Conservation (phyloP, 169 alveolate genomes). For the Plasmodium cynomolgi region DNA sequence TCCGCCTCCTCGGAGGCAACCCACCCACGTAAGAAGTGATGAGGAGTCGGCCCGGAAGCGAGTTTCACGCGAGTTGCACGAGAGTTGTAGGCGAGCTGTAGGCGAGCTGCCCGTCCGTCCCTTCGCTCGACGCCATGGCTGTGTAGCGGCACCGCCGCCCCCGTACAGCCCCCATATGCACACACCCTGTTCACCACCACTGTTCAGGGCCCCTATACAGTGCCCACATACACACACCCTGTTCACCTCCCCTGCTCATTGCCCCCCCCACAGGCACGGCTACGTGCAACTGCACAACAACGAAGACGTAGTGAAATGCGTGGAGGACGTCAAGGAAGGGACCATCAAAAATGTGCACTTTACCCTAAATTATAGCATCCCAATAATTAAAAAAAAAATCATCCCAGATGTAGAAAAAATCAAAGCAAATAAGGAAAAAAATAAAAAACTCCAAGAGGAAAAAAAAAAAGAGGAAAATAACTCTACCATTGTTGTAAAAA, state of each 20-base stretch:
- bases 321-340: constrained; percentile 63
- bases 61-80: neutral
- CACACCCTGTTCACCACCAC: neutral
- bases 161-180: too few species aligned
- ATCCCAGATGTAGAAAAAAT: constrained; percentile 80
- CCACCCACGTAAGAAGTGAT: neutral
- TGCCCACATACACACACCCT: neutral
- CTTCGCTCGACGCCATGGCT: too few species aligned
- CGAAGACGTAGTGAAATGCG: constrained; percentile 76
- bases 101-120: neutral
- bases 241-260: neutral
- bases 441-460: constrained; percentile 38
- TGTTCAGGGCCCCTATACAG: neutral
- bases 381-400: constrained; percentile 76
- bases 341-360: constrained; percentile 20
- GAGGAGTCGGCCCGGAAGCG: neutral
- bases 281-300: constrained; percentile 77
- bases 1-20: neutral
- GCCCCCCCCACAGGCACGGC: constrained; percentile 73
- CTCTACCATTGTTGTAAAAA: constrained; percentile 47
- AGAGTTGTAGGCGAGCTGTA: too few species aligned
- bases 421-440: constrained; percentile 60
- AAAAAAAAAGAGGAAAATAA: constrained; percentile 59
- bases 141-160: too few species aligned
- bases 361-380: constrained; percentile 66